Percentiles rank a stretch among this genome's conserved stretches.
Conservation (phyloP, 345 rosid species). For the Nephelium lappaceum region DNA sequence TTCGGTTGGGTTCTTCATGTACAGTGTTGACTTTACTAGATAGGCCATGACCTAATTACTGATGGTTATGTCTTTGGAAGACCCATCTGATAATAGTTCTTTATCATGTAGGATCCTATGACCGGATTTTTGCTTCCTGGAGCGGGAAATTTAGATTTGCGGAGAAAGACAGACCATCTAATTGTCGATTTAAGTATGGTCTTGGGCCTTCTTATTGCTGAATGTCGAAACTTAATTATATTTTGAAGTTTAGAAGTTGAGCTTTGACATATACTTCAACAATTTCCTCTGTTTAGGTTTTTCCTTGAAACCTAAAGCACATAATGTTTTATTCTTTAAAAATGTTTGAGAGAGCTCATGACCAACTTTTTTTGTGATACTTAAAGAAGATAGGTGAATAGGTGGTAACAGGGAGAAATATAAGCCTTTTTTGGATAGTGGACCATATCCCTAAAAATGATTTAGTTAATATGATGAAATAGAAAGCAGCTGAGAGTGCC, state of each 20-base stretch:
- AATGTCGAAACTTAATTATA: neutral
- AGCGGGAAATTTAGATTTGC: constrained; percentile 93
- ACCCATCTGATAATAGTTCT: constrained; percentile 15
- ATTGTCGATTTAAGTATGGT: constrained; percentile 93
- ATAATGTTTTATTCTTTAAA: too few relatives aligned
- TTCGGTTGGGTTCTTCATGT: neutral
- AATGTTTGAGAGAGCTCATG: neutral
- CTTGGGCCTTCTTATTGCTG: constrained; percentile 9
- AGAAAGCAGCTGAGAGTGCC: neutral
- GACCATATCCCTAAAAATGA: neutral
- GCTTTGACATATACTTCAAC: neutral
- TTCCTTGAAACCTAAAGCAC: too few relatives aligned
- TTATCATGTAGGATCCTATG: constrained; percentile 69
- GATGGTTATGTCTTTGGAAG: neutral
- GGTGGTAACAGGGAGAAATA: neutral
- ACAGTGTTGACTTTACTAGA: neutral
- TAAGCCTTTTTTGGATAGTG: neutral
- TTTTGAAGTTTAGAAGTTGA: neutral
- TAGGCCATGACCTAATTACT: too few relatives aligned
- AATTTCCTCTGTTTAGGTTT: too few relatives aligned
- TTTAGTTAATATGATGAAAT: neutral
- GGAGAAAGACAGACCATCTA: constrained; percentile 93
- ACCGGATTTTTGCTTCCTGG: constrained; percentile 98
- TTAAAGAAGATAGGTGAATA: too few relatives aligned
- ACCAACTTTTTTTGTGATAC: neutral